phyloP scores from a whole-genome alignment of 2,329 filamentous ascomycete genomes.

The Dothistroma septosporum region DNA sequence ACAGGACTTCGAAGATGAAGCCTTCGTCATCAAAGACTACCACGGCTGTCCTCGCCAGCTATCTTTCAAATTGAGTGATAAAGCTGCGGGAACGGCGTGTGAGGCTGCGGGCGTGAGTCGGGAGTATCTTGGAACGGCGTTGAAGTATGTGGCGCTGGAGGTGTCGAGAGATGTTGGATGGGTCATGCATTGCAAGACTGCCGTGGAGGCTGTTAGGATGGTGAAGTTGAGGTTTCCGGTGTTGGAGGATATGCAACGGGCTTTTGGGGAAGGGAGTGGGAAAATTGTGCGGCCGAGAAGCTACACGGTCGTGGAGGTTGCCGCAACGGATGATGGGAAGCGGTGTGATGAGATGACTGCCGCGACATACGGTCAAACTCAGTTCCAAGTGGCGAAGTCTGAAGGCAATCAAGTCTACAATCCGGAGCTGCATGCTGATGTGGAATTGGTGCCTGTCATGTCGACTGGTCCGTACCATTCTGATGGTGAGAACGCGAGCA shows the following conservation, averaged over 20 bases:
- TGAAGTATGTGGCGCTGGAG: constrained; percentile 13
- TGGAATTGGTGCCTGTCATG: not conserved
- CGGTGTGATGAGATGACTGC: not conserved
- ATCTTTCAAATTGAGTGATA: not conserved
- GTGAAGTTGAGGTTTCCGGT: constrained; percentile 14
- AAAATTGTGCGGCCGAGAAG: not conserved
- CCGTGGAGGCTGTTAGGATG: constrained; percentile 6
- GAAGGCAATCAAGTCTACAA: not conserved
- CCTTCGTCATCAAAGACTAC: not conserved
- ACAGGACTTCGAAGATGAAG: not conserved
- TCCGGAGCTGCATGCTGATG: not conserved
- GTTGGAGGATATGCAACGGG: constrained; percentile 15
- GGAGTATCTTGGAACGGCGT: constrained; percentile 2
- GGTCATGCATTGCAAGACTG: constrained; percentile 10
- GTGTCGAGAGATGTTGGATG: constrained; percentile 16
- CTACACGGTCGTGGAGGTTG: not conserved
- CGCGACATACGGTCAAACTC: not conserved
- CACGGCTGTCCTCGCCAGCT: not conserved
- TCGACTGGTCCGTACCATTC: not conserved
- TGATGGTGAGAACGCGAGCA: not conserved
- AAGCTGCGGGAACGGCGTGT: not conserved
- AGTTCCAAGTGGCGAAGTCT: not conserved
- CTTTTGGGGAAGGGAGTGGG: constrained; percentile 8
- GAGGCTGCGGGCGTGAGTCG: constrained; percentile 6
- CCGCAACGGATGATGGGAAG: not conserved